Base-by-base conservation (phyloP, 495 filamentous ascomycete species). In the Hypoxylon lienhwacheense region DNA sequence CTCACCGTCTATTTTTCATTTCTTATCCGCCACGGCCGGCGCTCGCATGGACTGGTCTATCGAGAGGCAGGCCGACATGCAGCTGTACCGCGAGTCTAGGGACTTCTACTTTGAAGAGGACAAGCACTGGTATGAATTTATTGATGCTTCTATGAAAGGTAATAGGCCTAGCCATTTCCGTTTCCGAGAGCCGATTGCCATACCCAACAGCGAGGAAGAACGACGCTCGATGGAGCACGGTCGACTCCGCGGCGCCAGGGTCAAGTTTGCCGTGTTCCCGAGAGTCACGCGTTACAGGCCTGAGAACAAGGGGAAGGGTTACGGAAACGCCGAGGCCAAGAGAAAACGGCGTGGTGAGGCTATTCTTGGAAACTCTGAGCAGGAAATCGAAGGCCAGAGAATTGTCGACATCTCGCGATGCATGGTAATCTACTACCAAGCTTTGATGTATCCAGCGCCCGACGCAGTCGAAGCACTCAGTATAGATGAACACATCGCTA, bases 1-100 rank as follows among this genome's bases (percentile, higher is more conserved):
- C 41, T 80, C 77, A 0, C 62, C 61, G 5, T 66, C 71, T 35
- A 73, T 79, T 53, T 78, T 79, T 61, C 70, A 69, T 39, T 59
- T 76, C 57, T 46, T 61, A 1, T 66, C 63, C 33, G 66, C 73
- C 0, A 55, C 64, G 1, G 72, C 71, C 5, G 74, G 74, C 25
- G 65, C 69, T 15, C 37, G 50, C 4, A 76, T 73, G 65, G 71
- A 75, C 12, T 35, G 37, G 5, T 45, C 61, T 0, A 66, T 72
- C 19, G 68, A 75, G 12, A 20, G 55, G 10, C 61, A 70, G 33
- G 47, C 72, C 14, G 73, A 77, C 21, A 36, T 51, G n/a, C 5
- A 16, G 0, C 20, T 67, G 17, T 80, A 66, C 53, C 55, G 52
- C 1, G n/a, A 40, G 0, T 74, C 72, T 22, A 61, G 59, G 51